Conservation (phyloP, 1,284 basidiomycete genomes). For the Ustilago trichophora region DNA sequence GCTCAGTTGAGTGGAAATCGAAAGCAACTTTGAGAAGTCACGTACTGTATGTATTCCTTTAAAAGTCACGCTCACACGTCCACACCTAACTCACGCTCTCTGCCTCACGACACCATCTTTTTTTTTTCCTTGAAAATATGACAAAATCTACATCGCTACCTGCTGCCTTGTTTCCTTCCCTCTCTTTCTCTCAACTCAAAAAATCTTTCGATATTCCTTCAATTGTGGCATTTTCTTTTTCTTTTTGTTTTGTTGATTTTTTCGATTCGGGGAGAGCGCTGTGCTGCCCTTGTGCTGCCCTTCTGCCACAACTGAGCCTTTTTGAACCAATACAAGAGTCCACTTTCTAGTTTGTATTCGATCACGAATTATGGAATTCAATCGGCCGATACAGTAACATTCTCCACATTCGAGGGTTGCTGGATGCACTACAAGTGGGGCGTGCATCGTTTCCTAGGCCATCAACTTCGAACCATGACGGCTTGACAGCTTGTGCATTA, state of each 20-base stretch:
- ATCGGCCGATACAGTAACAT: slow-evolving; percentile 4
- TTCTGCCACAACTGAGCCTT: no score
- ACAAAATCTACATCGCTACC: not conserved
- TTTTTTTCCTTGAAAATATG: no score
- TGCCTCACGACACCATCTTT: no score
- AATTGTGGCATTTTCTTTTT: not conserved
- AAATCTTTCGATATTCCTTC: no score
- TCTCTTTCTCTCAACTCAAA: no score
- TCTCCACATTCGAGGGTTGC: slow-evolving; percentile 13
- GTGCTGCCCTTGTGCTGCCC: no score
- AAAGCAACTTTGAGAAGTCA: no score
- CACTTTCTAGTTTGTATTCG: slow-evolving; percentile 16
- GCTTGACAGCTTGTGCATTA: slow-evolving; percentile 3
- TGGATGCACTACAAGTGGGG: not conserved
- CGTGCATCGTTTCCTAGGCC: not conserved
- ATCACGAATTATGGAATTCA: slow-evolving; percentile 5
- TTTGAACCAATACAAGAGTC: no score
- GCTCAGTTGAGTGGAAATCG: no score
- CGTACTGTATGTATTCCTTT: no score
- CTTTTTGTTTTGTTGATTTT: not conserved
- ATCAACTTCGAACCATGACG: not conserved
- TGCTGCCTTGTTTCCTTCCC: not conserved
- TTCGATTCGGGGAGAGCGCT: not conserved
- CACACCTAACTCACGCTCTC: no score
- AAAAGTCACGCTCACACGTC: no score